Evolutionary conservation across 768 basidiomycete genomes (phyloP), one percentile per base, ranked within the genome.

Genomic region (Kwoniella botswanensis): DNA sequence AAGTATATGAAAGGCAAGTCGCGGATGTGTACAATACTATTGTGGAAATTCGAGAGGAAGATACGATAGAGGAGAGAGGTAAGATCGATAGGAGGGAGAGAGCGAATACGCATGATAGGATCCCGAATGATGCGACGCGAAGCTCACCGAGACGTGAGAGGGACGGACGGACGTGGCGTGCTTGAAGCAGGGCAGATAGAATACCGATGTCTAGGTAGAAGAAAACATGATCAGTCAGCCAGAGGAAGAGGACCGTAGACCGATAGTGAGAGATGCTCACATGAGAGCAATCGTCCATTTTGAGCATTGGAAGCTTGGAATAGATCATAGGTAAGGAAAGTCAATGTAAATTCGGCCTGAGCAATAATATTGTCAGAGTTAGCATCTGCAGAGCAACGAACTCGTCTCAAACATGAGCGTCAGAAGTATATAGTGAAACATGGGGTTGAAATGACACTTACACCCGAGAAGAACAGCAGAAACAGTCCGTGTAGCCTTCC

Each of bases 291-390:
- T 58, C 78, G 72, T 1, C 82, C 82, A 56, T 83, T 83, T 50
- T 81, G 76, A n/a, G 76, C 74, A 58, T 83, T 83, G 3, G 77
- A 73, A 7, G 82, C 81, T 13, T 65, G 64, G 70, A 81, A 84
- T n/a, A 82, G 73, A 53, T 81, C 81, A 67, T 78, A 82, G 2
- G 81, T 97, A 58, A 98, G 86, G 87, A 98, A 98, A 0, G 94
- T 96, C 22, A 99, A 86, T 0, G 96, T 99, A 84, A 98, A 98
- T 82, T 99, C 96, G 61, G 97, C 95, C 96, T 85, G 42, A 44
- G 57, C 9, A 46, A 42, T 22, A 17, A 29, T 43, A 13, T 15
- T 6, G 10, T 56, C 52, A 43, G 29, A 15, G 17, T 41, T 46
- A 12, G 15, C 24, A 18, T n/a, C 54, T 55, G 54, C 54, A 17